Percentiles rank a stretch among this genome's conserved stretches.
Evolutionary conservation across 148 eudicot species (phyloP).

Genomic region (Hydrangea macrophylla): DNA sequence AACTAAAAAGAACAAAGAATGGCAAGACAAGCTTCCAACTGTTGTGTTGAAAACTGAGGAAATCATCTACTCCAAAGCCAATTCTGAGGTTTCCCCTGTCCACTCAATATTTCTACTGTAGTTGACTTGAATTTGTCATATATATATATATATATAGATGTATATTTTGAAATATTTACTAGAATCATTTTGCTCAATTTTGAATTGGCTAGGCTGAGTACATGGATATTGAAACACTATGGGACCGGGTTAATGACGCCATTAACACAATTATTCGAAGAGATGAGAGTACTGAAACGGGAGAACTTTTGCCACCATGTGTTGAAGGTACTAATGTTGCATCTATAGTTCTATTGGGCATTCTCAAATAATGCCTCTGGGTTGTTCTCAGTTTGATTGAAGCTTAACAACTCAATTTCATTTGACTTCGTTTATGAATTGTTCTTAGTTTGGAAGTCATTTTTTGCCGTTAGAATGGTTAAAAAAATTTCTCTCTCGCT

Average conservation of each 20-base stretch:
- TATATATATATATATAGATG: too few species aligned
- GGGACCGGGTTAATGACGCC: constrained; percentile 92
- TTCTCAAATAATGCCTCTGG: background rate
- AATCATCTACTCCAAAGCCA: constrained; percentile 97
- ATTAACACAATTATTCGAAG: constrained; percentile 80
- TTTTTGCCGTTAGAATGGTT: background rate
- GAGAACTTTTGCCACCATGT: constrained; percentile 81
- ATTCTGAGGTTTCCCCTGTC: constrained; percentile 71
- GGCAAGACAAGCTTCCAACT: constrained; percentile 89
- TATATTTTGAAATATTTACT: background rate
- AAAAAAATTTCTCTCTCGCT: constrained; percentile 7
- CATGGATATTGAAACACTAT: constrained; percentile 65
- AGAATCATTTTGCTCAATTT: constrained; percentile 22
- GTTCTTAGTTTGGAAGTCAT: background rate
- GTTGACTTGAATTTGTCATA: constrained; percentile 6
- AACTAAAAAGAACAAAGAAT: constrained; percentile 83
- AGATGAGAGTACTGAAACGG: constrained; percentile 79
- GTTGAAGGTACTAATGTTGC: constrained; percentile 66
- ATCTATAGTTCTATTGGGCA: constrained; percentile 8
- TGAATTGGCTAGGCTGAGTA: constrained; percentile 69
- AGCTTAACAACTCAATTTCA: background rate
- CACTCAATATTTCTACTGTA: background rate
- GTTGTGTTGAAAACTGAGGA: constrained; percentile 93
- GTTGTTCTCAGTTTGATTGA: constrained; percentile 5
- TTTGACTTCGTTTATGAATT: background rate